Percentiles rank a stretch among this genome's conserved stretches.
Conservation (phyloP, 2,329 filamentous ascomycete species). For the Aspergillus clavatus region DNA sequence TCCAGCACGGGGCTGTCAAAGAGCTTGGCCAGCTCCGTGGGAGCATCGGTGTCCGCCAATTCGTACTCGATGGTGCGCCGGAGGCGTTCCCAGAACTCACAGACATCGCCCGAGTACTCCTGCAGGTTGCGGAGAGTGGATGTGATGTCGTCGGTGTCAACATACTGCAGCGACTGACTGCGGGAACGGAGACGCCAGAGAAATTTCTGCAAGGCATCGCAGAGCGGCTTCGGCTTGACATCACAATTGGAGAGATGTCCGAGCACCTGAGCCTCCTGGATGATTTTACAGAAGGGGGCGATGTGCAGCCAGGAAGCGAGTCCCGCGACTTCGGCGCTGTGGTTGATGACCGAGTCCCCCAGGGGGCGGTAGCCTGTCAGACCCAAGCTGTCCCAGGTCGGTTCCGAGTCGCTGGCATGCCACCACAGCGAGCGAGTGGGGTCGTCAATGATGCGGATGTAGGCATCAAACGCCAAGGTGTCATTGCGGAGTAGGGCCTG, state of each 20-base stretch:
- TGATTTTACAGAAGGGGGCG: constrained; percentile 53
- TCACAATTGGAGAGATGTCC: constrained; percentile 44
- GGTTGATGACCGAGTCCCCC: constrained; percentile 42
- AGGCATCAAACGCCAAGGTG: constrained; percentile 57
- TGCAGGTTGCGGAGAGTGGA: constrained; percentile 37
- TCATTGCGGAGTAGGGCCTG: constrained; percentile 57
- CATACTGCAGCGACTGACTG: constrained; percentile 35
- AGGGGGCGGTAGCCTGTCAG: constrained; percentile 55
- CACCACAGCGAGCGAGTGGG: constrained; percentile 59
- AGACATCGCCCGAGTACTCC: constrained; percentile 49
- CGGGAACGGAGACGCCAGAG: constrained; percentile 48
- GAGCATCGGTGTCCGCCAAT: constrained; percentile 42
- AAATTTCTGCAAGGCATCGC: constrained; percentile 49
- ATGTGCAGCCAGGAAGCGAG: constrained; percentile 57
- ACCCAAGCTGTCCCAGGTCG: constrained; percentile 52
- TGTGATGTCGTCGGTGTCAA: constrained; percentile 41
- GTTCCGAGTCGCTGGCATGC: constrained; percentile 51
- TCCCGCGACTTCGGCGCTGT: constrained; percentile 49
- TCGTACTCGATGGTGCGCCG: constrained; percentile 51
- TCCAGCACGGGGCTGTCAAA: constrained; percentile 41
- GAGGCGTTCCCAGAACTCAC: constrained; percentile 53
- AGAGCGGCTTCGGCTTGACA: constrained; percentile 47
- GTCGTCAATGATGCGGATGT: constrained; percentile 58
- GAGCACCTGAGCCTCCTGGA: constrained; percentile 48
- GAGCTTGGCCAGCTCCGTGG: constrained; percentile 40